These are phyloP conservation scores for Gnomoniopsis sp. DNA, from an alignment of 2,329 filamentous ascomycete genomes.

Conservation along the genomic window DNA sequence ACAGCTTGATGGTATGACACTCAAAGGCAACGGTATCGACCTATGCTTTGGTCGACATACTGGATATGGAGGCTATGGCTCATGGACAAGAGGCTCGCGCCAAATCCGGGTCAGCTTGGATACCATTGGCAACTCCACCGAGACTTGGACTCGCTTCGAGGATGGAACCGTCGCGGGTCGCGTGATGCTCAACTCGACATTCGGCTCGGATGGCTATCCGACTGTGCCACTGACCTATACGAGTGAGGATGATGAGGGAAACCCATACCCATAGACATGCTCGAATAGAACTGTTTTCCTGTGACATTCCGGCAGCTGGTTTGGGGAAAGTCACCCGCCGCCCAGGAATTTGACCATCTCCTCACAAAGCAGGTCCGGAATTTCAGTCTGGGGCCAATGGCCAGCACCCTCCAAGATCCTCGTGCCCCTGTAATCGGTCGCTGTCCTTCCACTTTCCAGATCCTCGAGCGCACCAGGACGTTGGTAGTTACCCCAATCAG, in stretches of 20 bases:
- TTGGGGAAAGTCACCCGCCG: neutral
- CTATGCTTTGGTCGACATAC: slow-evolving; percentile 57
- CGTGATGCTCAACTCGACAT: slow-evolving; percentile 58
- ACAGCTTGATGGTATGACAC: slow-evolving; percentile 25
- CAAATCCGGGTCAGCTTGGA: slow-evolving; percentile 49
- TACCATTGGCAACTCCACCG: slow-evolving; percentile 31
- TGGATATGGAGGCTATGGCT: slow-evolving; percentile 68
- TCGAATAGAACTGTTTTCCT: neutral
- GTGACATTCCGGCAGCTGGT: neutral
- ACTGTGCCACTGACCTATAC: slow-evolving; percentile 1
- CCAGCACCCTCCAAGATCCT: slow-evolving; percentile 57
- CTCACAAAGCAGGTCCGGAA: neutral
- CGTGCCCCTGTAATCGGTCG: slow-evolving; percentile 49
- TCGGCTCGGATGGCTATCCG: slow-evolving; percentile 5
- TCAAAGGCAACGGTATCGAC: slow-evolving; percentile 34
- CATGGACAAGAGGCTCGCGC: slow-evolving; percentile 58
- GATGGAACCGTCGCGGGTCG: slow-evolving; percentile 46
- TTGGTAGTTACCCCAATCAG: slow-evolving; percentile 68
- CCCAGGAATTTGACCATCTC: slow-evolving; percentile 1
- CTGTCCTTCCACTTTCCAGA: slow-evolving; percentile 44
- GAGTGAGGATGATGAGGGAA: neutral
- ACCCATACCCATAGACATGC: neutral
- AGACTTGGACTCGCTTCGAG: slow-evolving; percentile 62
- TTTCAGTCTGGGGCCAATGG: slow-evolving; percentile 58
- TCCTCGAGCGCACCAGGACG: slow-evolving; percentile 60